Conservation (phyloP, 2,329 filamentous ascomycete genomes). For the Apiospora koreana region DNA sequence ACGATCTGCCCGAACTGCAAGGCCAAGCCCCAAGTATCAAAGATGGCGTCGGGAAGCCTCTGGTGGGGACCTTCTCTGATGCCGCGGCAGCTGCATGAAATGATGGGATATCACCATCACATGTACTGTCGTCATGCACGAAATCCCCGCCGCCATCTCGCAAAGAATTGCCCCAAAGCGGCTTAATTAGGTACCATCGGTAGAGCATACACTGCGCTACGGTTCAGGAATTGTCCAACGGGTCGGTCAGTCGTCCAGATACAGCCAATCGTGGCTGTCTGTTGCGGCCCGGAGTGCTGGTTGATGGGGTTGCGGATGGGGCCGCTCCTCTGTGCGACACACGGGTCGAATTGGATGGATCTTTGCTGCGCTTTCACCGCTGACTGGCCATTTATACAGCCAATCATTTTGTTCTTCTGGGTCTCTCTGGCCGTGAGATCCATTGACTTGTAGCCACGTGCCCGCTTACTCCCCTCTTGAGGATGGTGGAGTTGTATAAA, state of each 20-base stretch:
- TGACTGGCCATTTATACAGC: slow-evolving; percentile 16
- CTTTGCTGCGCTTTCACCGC: slow-evolving; percentile 17
- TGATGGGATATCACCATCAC: background rate
- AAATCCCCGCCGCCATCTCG: background rate
- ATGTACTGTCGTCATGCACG: background rate
- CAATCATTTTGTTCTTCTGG: slow-evolving; percentile 22
- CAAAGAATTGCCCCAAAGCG: background rate
- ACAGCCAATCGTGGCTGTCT: slow-evolving; percentile 1
- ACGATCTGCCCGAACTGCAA: slow-evolving; percentile 43
- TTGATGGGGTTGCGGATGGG: slow-evolving; percentile 3
- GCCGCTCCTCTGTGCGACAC: slow-evolving; percentile 19
- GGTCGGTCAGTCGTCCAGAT: background rate
- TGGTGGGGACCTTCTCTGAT: slow-evolving; percentile 63
- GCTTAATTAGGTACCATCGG: slow-evolving; percentile 3
- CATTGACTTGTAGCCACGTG: slow-evolving; percentile 25
- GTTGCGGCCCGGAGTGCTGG: slow-evolving; percentile 2
- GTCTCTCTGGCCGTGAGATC: slow-evolving; percentile 17
- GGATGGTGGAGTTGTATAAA: slow-evolving; percentile 21
- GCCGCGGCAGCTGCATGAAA: slow-evolving; percentile 46
- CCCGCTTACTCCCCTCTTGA: slow-evolving; percentile 17
- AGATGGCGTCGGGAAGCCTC: slow-evolving; percentile 41
- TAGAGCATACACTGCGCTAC: background rate
- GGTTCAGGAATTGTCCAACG: background rate
- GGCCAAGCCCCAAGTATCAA: slow-evolving; percentile 40
- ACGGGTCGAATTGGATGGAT: slow-evolving; percentile 20